A percentile compares a stretch with the other conserved stretches of the same genome.
Conservation (phyloP, 371 early-diverging fungal species). For the Mortierella sp. region DNA sequence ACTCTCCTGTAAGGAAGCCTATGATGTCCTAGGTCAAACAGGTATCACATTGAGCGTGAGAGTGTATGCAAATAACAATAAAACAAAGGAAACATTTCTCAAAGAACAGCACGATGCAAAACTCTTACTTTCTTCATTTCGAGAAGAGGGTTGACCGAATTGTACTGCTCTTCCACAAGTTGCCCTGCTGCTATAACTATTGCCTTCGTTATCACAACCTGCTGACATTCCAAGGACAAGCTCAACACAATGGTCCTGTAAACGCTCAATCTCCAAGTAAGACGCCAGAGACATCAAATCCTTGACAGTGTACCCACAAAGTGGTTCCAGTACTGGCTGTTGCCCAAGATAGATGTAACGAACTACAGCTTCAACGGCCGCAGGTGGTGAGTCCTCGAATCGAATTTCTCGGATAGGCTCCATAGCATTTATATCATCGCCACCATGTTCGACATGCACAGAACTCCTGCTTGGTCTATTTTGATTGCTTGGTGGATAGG, state of each 20-base stretch:
- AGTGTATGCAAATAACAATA: no score
- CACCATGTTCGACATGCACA: not conserved
- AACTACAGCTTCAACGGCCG: constrained; percentile 34
- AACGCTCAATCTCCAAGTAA: constrained; percentile 21
- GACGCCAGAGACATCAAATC: constrained; percentile 40
- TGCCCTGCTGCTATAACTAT: not conserved
- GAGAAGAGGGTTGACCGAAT: no score
- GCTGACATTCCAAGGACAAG: constrained; percentile 24
- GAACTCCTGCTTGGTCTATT: not conserved
- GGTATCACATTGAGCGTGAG: no score
- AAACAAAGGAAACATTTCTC: no score
- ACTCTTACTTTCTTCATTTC: no score
- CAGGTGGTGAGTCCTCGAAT: constrained; percentile 36
- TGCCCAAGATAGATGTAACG: constrained; percentile 36
- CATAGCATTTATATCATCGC: not conserved
- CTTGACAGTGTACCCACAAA: constrained; percentile 41
- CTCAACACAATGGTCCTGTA: constrained; percentile 38
- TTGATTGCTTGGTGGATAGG: not conserved
- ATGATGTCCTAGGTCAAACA: no score
- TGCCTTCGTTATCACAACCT: not conserved
- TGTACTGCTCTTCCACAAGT: not conserved
- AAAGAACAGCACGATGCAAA: no score
- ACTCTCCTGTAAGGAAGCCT: not conserved
- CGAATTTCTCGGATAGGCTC: constrained; percentile 31
- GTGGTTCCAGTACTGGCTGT: constrained; percentile 16